phyloP scores from a whole-genome alignment of 352 stramenopile genomes.

The Phytophthora fragariaefolia region DNA sequence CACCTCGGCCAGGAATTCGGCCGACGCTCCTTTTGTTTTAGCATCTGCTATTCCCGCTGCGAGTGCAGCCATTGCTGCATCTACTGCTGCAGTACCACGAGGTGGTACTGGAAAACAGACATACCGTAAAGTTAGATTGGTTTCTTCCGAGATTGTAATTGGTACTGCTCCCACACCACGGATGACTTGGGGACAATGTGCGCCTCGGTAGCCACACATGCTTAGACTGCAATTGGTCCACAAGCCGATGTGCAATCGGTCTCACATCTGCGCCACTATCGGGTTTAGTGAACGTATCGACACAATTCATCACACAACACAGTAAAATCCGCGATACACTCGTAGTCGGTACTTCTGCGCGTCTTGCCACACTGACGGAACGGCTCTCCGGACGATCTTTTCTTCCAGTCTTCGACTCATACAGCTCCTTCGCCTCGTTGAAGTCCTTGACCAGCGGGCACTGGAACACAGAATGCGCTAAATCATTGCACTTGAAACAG shows the following conservation, averaged over 20 bases:
- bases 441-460: background rate
- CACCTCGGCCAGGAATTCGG: background rate
- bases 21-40: background rate
- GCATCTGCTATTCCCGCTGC: background rate
- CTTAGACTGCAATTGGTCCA: too few relatives aligned
- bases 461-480: background rate
- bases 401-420: background rate
- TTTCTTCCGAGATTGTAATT: background rate
- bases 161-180: background rate
- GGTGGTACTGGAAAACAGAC: background rate
- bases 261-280: background rate
- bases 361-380: background rate
- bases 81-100: background rate
- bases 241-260: too few relatives aligned
- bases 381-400: background rate
- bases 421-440: background rate
- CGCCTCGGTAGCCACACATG: too few relatives aligned
- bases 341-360: background rate
- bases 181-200: background rate
- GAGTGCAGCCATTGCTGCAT: background rate
- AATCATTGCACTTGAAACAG: background rate
- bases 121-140: background rate
- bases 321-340: background rate
- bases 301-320: background rate
- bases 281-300: background rate